These are phyloP conservation scores for Gastrodia elata DNA, from an alignment of 106 monocot genomes.

Conservation along the genomic window DNA sequence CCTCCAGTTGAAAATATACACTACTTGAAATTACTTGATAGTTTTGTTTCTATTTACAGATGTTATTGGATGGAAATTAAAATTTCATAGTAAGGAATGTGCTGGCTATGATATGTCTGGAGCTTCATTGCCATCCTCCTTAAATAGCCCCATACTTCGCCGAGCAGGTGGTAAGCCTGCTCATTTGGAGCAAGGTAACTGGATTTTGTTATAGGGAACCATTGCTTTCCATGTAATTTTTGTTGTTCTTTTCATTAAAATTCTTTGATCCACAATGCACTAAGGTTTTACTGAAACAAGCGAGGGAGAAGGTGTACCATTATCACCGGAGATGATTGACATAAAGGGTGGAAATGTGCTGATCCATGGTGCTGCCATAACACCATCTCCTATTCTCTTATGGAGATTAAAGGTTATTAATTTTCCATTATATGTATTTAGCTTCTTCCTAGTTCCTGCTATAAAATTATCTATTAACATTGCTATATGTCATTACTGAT, in stretches of 20 bases:
- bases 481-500: neutral
- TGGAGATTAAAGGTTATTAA: constrained; percentile 53
- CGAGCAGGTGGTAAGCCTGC: constrained; percentile 45
- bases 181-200: constrained; percentile 35
- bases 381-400: constrained; percentile 42
- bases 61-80: constrained; percentile 3
- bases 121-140: constrained; percentile 23
- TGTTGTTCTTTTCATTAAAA: neutral
- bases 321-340: constrained; percentile 19
- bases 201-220: neutral
- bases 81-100: neutral
- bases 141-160: constrained; percentile 49
- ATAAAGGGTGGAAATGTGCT: constrained; percentile 30
- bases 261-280: neutral
- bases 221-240: neutral
- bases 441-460: neutral
- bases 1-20: neutral
- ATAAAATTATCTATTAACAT: neutral
- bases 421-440: neutral
- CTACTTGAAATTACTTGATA: neutral
- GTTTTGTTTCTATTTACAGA: constrained; percentile 4
- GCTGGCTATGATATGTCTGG: constrained; percentile 37
- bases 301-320: constrained; percentile 13
- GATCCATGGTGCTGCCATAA: constrained; percentile 20
- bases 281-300: constrained; percentile 13